These are phyloP conservation scores for Gaultheria prostrata DNA, from an alignment of 148 eudicot species.

Conservation along the genomic window DNA sequence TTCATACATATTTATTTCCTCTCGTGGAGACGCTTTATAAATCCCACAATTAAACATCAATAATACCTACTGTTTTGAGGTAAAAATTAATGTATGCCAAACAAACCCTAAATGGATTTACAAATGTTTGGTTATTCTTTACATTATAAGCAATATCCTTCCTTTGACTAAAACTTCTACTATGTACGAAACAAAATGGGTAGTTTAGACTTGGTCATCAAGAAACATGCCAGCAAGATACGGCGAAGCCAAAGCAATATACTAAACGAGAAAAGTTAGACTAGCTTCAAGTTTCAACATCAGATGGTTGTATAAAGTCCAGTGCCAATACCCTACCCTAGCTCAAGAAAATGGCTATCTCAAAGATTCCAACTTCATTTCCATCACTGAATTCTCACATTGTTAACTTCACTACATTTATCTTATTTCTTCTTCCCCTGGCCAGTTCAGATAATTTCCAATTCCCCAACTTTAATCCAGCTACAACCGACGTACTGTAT, in stretches of 20 bases:
- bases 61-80: not conserved
- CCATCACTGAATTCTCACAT: not conserved
- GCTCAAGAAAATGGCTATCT: constrained; percentile 7
- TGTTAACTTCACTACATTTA: not conserved
- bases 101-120: not conserved
- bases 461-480: constrained; percentile 21
- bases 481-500: constrained; percentile 24
- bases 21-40: too few relatives aligned
- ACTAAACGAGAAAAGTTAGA: too few relatives aligned
- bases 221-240: too few relatives aligned
- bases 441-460: constrained; percentile 23
- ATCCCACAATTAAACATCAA: not conserved
- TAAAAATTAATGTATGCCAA: not conserved
- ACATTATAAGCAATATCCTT: not conserved
- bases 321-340: not conserved
- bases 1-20: too few relatives aligned
- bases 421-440: constrained; percentile 7
- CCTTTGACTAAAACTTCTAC: not conserved
- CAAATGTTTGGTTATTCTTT: not conserved
- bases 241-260: too few relatives aligned
- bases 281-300: not conserved
- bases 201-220: not conserved
- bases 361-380: not conserved
- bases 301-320: not conserved
- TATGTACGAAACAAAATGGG: not conserved